Percentiles rank a stretch among this genome's conserved stretches.
Conservation (phyloP, 768 basidiomycete genomes). For the Suillus lakei region DNA sequence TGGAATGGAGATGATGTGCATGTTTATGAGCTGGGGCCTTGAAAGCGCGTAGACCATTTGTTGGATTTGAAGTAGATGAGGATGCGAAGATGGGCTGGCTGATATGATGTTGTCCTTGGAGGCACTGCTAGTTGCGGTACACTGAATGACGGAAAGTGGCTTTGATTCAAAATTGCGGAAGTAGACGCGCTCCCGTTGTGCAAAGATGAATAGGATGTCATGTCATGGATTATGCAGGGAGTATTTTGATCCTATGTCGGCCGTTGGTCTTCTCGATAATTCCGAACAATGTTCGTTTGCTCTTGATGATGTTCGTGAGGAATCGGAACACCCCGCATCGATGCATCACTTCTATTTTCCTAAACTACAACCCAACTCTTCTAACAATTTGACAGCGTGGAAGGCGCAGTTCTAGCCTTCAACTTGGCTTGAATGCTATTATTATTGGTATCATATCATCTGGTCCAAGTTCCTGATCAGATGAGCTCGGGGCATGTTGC, state of each 20-base stretch:
- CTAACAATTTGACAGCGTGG: not conserved
- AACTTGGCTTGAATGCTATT: not conserved
- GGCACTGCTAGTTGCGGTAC: constrained; percentile 14
- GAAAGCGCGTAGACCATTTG: constrained; percentile 41
- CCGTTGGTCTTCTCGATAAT: constrained; percentile 17
- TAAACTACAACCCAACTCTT: not conserved
- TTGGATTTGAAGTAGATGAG: constrained; percentile 10
- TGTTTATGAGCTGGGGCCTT: constrained; percentile 83
- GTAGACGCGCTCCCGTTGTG: constrained; percentile 17
- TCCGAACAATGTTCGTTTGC: constrained; percentile 14
- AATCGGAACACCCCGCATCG: constrained; percentile 6
- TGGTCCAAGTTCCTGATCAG: not conserved
- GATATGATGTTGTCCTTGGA: constrained; percentile 7
- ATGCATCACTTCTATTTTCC: not conserved
- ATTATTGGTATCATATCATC: not conserved
- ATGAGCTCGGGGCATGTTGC: not conserved
- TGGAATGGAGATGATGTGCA: constrained; percentile 86
- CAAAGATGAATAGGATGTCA: constrained; percentile 38
- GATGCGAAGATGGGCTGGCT: constrained; percentile 22
- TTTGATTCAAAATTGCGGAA: constrained; percentile 22
- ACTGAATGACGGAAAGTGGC: constrained; percentile 24
- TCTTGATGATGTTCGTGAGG: not conserved
- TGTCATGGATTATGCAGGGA: constrained; percentile 11
- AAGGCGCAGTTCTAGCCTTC: not conserved
- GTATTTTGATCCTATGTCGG: constrained; percentile 16